Conservation (phyloP, 495 filamentous ascomycete genomes). For the Penicilliopsis zonata region DNA sequence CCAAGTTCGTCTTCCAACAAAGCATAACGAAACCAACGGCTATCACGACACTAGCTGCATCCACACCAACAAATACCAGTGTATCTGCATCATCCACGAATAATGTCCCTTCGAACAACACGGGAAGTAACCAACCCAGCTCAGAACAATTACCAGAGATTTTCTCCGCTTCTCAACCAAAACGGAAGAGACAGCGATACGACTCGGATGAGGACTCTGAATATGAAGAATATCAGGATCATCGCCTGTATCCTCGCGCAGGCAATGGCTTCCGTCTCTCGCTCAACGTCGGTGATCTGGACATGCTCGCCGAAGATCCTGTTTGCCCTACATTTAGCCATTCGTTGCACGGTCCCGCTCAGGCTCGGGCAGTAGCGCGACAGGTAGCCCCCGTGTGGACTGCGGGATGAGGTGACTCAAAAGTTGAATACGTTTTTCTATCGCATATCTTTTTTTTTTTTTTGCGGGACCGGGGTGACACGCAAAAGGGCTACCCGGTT, state of each 20-base stretch:
- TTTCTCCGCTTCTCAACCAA: not conserved
- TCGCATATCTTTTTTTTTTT: too few relatives aligned
- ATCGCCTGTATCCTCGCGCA: slow-evolving; percentile 52
- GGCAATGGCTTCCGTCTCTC: slow-evolving; percentile 39
- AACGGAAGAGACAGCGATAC: not conserved
- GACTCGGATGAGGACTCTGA: slow-evolving; percentile 18
- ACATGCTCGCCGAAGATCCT: slow-evolving; percentile 31
- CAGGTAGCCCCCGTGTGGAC: slow-evolving; percentile 2
- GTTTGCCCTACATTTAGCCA: slow-evolving; percentile 34
- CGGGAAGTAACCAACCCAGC: not conserved
- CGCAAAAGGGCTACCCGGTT: not conserved
- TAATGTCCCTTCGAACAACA: not conserved
- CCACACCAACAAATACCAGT: slow-evolving; percentile 4
- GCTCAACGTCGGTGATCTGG: slow-evolving; percentile 21
- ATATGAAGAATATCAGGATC: slow-evolving; percentile 29
- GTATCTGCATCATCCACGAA: slow-evolving; percentile 1
- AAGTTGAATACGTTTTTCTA: too few relatives aligned
- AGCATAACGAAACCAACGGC: slow-evolving; percentile 1
- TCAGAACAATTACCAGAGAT: not conserved
- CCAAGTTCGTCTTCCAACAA: slow-evolving; percentile 10
- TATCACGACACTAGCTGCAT: not conserved
- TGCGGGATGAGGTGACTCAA: not conserved
- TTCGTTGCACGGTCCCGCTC: slow-evolving; percentile 13
- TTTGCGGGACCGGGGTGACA: too few relatives aligned
- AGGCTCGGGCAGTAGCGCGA: slow-evolving; percentile 3